phyloP scores from a whole-genome alignment of 495 filamentous ascomycete species.

The Neurospora sp. region DNA sequence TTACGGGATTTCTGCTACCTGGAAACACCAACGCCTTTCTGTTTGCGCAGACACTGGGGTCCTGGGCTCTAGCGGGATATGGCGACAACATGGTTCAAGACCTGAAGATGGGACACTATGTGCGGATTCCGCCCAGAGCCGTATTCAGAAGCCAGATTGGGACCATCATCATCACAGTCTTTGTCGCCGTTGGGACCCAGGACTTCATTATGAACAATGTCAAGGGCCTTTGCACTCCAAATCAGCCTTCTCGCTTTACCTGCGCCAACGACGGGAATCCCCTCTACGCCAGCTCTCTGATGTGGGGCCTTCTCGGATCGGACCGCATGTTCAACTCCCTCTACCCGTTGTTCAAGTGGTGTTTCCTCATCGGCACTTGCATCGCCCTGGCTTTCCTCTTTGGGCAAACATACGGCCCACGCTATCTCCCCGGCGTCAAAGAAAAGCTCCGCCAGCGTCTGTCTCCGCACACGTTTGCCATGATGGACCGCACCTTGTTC shows the following conservation, averaged over 20 bases:
- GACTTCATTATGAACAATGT: constrained; percentile 23
- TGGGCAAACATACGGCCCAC: constrained; percentile 21
- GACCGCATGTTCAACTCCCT: constrained; percentile 27
- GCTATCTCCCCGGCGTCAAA: constrained; percentile 19
- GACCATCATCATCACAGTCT: constrained; percentile 25
- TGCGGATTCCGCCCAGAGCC: constrained; percentile 22
- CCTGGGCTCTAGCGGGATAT: constrained; percentile 24
- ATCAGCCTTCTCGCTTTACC: constrained; percentile 22
- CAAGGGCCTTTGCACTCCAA: constrained; percentile 17
- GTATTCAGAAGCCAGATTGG: constrained; percentile 23
- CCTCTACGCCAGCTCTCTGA: constrained; percentile 22
- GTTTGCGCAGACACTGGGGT: constrained; percentile 24
- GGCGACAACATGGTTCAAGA: constrained; percentile 30
- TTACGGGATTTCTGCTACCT: constrained; percentile 24
- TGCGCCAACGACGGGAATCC: constrained; percentile 24
- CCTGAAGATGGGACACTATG: constrained; percentile 28
- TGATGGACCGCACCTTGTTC: constrained; percentile 20
- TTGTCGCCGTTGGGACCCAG: constrained; percentile 22
- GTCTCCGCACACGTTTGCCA: constrained; percentile 11
- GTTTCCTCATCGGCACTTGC: constrained; percentile 27
- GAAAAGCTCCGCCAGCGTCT: constrained; percentile 19
- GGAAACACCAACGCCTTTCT: constrained; percentile 27
- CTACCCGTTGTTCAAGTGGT: constrained; percentile 32
- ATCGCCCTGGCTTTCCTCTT: constrained; percentile 22
- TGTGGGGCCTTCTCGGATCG: constrained; percentile 29